These are phyloP conservation scores for Fraxinus pennsylvanica DNA, from an alignment of 257 asterid species.

Conservation along the genomic window DNA sequence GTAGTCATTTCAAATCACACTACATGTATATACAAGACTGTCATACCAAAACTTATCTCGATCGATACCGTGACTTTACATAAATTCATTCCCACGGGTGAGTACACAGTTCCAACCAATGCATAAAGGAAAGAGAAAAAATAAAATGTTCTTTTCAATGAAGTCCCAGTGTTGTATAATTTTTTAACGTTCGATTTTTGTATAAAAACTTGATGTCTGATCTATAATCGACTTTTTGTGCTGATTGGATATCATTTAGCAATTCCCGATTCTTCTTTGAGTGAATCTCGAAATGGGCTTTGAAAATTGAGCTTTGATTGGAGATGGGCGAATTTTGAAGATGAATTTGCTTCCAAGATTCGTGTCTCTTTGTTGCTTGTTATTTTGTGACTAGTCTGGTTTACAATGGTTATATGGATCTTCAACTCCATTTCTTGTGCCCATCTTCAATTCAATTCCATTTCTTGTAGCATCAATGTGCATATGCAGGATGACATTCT, in stretches of 20 bases:
- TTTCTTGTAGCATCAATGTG: slow-evolving; percentile 40
- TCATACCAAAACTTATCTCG: too few species aligned
- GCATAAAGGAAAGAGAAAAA: background rate
- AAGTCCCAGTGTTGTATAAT: background rate
- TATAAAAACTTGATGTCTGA: background rate
- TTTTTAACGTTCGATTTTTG: background rate
- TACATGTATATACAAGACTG: too few species aligned
- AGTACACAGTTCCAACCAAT: background rate
- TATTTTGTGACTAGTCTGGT: too few species aligned
- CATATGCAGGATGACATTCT: slow-evolving; percentile 83
- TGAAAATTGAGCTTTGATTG: background rate
- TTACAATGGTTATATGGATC: too few species aligned
- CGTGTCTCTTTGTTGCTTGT: too few species aligned
- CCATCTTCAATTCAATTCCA: too few species aligned
- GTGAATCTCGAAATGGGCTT: slow-evolving; percentile 32
- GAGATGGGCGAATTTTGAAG: too few species aligned
- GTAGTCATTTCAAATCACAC: too few species aligned
- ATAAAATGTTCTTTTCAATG: background rate
- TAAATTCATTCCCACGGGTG: slow-evolving; percentile 8
- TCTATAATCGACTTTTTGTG: slow-evolving; percentile 21
- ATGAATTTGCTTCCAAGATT: too few species aligned
- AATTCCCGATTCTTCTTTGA: slow-evolving; percentile 15
- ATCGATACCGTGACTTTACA: background rate
- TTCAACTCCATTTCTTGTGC: too few species aligned
- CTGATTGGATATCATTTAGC: slow-evolving; percentile 37